Conservation (phyloP, 345 rosid genomes). For the Hibiscus mutabilis region DNA sequence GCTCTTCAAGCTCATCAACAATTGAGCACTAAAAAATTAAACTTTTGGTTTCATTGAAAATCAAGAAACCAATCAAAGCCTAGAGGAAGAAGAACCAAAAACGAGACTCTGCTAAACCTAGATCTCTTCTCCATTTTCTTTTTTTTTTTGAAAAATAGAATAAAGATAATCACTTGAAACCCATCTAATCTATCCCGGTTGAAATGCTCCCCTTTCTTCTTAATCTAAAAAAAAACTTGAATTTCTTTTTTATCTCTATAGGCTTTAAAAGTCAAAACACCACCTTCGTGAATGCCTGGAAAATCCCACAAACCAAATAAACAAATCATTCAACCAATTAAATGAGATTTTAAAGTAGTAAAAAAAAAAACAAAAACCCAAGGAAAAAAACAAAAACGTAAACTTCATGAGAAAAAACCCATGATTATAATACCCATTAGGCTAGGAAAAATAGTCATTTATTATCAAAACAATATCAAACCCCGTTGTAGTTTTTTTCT, state of each 20-base stretch:
- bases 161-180: conserved; percentile 3
- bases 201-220: not conserved
- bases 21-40: conserved; percentile 8
- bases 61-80: conserved; percentile 31
- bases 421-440: conserved; percentile 22
- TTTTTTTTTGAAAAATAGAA: not conserved
- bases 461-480: conserved; percentile 13
- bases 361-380: not conserved
- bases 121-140: conserved; percentile 23
- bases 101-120: conserved; percentile 18
- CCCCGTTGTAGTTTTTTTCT: not conserved
- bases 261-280: conserved; percentile 36
- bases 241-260: not conserved
- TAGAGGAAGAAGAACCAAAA: conserved; percentile 15
- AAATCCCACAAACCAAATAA: conserved; percentile 35
- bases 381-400: not conserved
- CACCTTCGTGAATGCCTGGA: conserved; percentile 48
- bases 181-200: not conserved
- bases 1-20: conserved; percentile 21
- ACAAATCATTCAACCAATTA: conserved; percentile 12
- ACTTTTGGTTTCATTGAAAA: conserved; percentile 2
- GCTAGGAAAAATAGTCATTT: conserved; percentile 8
- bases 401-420: not conserved
- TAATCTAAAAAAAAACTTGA: conserved; percentile 2
- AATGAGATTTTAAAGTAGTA: not conserved